These are phyloP conservation scores for Kokia cookei DNA, from an alignment of 441 rosid genomes.

Conservation along the genomic window DNA sequence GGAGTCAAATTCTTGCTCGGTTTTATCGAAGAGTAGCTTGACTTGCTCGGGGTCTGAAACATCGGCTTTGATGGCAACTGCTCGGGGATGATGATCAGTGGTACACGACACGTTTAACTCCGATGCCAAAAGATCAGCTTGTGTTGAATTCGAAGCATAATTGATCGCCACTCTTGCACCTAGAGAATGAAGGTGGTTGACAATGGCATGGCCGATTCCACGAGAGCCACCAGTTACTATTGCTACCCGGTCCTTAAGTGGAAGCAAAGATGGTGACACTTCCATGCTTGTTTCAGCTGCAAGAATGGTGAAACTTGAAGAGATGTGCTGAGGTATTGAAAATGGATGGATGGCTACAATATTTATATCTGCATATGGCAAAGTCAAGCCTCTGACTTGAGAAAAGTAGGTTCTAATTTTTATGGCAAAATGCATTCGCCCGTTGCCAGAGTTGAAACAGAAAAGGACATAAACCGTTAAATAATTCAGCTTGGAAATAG, in stretches of 20 bases:
- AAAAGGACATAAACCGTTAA: not conserved
- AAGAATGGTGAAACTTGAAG: not conserved
- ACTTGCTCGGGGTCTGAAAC: constrained; percentile 51
- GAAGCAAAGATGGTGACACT: constrained; percentile 13
- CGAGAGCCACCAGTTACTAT: constrained; percentile 50
- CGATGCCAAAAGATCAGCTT: constrained; percentile 29
- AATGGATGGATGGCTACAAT: not conserved
- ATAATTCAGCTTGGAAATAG: too few species aligned
- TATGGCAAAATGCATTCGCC: too few species aligned
- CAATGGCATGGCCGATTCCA: constrained; percentile 45
- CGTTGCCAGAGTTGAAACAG: not conserved
- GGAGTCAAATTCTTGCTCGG: constrained; percentile 35
- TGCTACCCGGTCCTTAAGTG: constrained; percentile 39
- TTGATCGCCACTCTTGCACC: constrained; percentile 40
- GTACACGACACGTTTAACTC: constrained; percentile 30
- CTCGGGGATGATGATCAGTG: constrained; percentile 16
- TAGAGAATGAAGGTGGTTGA: constrained; percentile 40
- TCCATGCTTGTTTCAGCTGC: constrained; percentile 11
- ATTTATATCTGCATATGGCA: not conserved
- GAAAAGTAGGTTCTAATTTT: too few species aligned
- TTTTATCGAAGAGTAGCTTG: constrained; percentile 35
- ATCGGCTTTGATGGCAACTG: constrained; percentile 37
- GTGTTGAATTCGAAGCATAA: constrained; percentile 38
- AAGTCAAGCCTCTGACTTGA: not conserved
- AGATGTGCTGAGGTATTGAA: not conserved